Base-by-base conservation (phyloP, 2,329 filamentous ascomycete genomes). In the Pleoardoris graminearum region DNA sequence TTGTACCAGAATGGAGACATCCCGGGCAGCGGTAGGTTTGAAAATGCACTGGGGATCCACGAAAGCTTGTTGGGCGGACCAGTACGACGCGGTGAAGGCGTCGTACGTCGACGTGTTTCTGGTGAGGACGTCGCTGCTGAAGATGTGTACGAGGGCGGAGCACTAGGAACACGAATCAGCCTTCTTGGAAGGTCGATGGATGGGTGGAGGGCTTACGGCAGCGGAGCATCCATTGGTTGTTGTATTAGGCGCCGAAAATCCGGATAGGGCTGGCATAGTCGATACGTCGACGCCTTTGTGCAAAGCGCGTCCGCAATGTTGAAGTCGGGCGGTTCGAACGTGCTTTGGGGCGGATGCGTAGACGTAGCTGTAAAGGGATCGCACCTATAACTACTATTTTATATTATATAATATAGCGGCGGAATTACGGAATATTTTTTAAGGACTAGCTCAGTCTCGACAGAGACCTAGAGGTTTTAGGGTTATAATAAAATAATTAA, bases 41-140 rank as follows among this genome's bases (percentile, higher is more conserved):
- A 70, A 68, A 14, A 69, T 54, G 43, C 68, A 70, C 7, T 54
- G 55, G 0, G 67, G 68, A 11, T 57, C 55, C 7, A 66, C 57
- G 14, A 32, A 44, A 14, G 46, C 59, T 53, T 69, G 67, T 43
- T 69, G 66, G 5, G 50, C 52, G 10, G 67, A 59, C 68, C 67
- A 69, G 46, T 65, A 70, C 3, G 45, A 41, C 5, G 30, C 22
- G 17, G 55, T 23, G 37, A 66, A 66, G 7, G 50, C 38, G n/a
- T 32, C 53, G 45, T 66, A 70, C 2, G 38, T 45, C 25, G 61
- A 12, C 5, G 58, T 57, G 5, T 52, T 39, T 7, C 55, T 57
- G 3, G 44, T 35, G 1, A 60, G 48, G 8, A 68, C 51, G 7
- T 55, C 48, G 29, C 47, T 44, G 1, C 63, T 55, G 12, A 62